Evolutionary conservation across 805 yeast genomes (phyloP).

Genomic region (Candida yuanshanica): DNA sequence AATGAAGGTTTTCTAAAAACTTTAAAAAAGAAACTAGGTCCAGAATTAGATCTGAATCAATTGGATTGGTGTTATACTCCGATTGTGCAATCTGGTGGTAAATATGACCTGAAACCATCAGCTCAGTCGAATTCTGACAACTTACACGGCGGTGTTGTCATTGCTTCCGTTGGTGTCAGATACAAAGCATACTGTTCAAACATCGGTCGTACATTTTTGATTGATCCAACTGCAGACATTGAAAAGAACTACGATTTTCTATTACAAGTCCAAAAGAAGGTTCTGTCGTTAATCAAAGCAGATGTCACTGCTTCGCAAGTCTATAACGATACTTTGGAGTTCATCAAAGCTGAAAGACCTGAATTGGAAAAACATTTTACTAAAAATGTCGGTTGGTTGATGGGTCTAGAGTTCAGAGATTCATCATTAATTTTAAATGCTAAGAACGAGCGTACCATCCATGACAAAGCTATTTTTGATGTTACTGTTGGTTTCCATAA

Average conservation of each 20-base stretch:
- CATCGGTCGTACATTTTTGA: constrained; percentile 79
- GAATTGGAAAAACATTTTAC: constrained; percentile 60
- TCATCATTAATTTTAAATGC: constrained; percentile 64
- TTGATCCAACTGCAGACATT: constrained; percentile 80
- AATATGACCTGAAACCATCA: constrained; percentile 76
- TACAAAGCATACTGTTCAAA: constrained; percentile 88
- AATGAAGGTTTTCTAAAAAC: constrained; percentile 60
- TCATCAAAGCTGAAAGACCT: constrained; percentile 56
- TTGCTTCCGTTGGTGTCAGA: constrained; percentile 79
- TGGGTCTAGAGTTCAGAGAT: constrained; percentile 88
- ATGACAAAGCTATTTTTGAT: constrained; percentile 69
- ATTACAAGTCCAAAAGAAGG: constrained; percentile 59
- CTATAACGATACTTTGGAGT: constrained; percentile 57
- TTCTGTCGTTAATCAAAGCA: constrained; percentile 53
- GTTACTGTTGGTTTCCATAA: constrained; percentile 73
- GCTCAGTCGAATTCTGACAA: constrained; percentile 67
- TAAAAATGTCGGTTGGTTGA: constrained; percentile 80
- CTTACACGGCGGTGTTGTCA: constrained; percentile 70
- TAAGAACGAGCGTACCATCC: constrained; percentile 62
- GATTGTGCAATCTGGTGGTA: constrained; percentile 82
- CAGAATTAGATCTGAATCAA: constrained; percentile 68
- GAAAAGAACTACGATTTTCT: constrained; percentile 76
- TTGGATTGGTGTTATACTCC: constrained; percentile 95
- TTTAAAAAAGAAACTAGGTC: constrained; percentile 49
- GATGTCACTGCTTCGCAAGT: constrained; percentile 62